These are phyloP conservation scores for Draba incana DNA, from an alignment of 345 rosid genomes.

Conservation along the genomic window DNA sequence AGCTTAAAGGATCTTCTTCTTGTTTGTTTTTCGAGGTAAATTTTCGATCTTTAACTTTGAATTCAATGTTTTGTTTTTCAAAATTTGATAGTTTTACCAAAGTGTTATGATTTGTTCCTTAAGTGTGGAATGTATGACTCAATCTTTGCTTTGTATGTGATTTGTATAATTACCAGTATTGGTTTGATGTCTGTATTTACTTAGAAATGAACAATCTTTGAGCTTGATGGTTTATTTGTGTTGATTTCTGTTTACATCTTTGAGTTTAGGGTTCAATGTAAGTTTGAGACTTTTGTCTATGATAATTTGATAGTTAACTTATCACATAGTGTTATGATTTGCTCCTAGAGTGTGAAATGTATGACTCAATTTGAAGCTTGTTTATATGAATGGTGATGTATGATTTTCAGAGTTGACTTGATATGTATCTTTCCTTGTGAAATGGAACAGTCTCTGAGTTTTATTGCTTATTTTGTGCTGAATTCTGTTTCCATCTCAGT, in stretches of 20 bases:
- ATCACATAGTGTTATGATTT: not conserved
- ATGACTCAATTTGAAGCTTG: not conserved
- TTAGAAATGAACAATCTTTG: constrained; percentile 68
- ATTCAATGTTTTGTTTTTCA: not conserved
- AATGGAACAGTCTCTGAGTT: not conserved
- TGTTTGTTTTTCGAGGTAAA: constrained; percentile 89
- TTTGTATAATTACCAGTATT: not conserved
- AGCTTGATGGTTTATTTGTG: no score
- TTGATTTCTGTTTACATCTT: no score
- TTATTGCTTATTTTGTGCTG: not conserved
- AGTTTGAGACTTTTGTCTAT: no score
- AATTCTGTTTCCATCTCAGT: constrained; percentile 48
- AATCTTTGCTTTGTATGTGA: not conserved
- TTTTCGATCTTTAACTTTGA: not conserved
- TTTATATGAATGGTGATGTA: not conserved
- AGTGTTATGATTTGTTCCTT: not conserved
- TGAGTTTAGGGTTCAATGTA: not conserved
- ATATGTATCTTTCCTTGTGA: constrained; percentile 52
- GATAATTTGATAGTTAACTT: no score
- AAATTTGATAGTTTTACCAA: not conserved
- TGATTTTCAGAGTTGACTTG: not conserved
- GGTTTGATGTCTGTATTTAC: constrained; percentile 46
- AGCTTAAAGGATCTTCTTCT: constrained; percentile 85
- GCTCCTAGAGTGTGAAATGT: not conserved
- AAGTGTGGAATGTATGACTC: not conserved